phyloP scores from a whole-genome alignment of 805 yeast species.

The Pichia rugopelliculosa region DNA sequence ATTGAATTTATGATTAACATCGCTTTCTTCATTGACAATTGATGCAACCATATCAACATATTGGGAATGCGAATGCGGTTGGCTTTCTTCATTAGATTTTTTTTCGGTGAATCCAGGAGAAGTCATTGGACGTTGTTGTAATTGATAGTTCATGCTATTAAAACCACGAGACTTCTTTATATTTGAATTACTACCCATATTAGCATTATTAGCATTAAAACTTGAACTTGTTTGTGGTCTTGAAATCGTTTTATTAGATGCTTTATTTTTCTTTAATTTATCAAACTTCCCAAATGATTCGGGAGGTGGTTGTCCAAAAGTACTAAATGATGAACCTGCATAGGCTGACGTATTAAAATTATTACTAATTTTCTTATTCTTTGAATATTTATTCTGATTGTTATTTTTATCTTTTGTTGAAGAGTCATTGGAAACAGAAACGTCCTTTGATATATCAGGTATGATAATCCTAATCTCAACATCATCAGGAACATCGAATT shows the following conservation, averaged over 20 bases:
- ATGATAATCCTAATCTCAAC: background rate
- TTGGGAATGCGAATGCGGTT: conserved; percentile 7
- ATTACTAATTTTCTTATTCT: background rate
- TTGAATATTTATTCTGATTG: too few relatives aligned
- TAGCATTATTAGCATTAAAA: conserved; percentile 1
- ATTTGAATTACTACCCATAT: too few relatives aligned
- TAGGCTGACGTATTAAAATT: background rate
- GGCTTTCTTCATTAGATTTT: background rate
- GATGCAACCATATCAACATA: conserved; percentile 15
- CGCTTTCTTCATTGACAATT: conserved; percentile 7
- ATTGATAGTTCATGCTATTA: background rate
- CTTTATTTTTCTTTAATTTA: conserved; percentile 6
- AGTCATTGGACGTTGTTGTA: conserved; percentile 7
- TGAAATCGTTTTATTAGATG: background rate
- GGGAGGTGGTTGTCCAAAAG: conserved; percentile 8
- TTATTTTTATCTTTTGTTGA: too few relatives aligned
- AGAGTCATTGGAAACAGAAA: background rate
- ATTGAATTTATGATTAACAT: background rate
- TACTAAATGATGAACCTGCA: conserved; percentile 14
- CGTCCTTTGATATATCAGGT: background rate
- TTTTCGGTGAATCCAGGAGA: background rate
- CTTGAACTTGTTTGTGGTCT: conserved; percentile 1
- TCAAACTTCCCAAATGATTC: conserved; percentile 10
- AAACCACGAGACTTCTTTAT: background rate
- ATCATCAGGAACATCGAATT: background rate